Base-by-base conservation (phyloP, 2,329 filamentous ascomycete genomes). In the Chalaropsis ovoidea region DNA sequence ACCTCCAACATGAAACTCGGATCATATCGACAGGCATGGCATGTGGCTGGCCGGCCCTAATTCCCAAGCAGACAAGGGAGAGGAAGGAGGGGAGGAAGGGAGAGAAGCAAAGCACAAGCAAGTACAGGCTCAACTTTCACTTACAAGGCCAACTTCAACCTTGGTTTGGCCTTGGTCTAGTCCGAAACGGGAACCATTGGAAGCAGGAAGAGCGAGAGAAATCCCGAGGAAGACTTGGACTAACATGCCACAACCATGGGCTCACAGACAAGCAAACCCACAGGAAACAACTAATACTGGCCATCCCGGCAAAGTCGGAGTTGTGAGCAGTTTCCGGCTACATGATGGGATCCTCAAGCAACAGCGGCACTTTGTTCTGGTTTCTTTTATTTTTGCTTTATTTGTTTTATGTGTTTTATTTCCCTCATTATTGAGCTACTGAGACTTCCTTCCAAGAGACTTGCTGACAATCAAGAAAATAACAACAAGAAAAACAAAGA, bases 1-100 rank as follows among this genome's bases (percentile, higher is more conserved):
- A 54, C 52, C 27, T 31, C 22, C 13, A 56, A 56, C 52, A 56
- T 56, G 52, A 56, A 56, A 56, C 52, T 31, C 52, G 52, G 52
- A 15, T 56, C 52, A 56, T 35, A 56, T 56, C 27, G 52, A 56
- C 13, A 56, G 52, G 27, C 52, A 56, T 56, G 52, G 52, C 52
- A 56, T 56, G 52, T 56, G 27, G 52, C 52, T 56, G 31, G 22
- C 31, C 31, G 31, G 22, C 31, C 31, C 52, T 19, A 31, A 35
- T 56, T 56, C 52, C 22, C 19, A 31, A 31, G 10, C 13, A 56
- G 17, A 22, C 52, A 56, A 56, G 52, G 52, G 52, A 56, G 24
- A 19, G 24, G 31, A 31, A 31, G 52, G 13, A 22, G 10, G 24
- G 22, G 24, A 56, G 22, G 7, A 22, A 35, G 24, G 3, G 24